Evolutionary conservation across 2,329 filamentous ascomycete species (phyloP).

Genomic region (Scorias spongiosa): DNA sequence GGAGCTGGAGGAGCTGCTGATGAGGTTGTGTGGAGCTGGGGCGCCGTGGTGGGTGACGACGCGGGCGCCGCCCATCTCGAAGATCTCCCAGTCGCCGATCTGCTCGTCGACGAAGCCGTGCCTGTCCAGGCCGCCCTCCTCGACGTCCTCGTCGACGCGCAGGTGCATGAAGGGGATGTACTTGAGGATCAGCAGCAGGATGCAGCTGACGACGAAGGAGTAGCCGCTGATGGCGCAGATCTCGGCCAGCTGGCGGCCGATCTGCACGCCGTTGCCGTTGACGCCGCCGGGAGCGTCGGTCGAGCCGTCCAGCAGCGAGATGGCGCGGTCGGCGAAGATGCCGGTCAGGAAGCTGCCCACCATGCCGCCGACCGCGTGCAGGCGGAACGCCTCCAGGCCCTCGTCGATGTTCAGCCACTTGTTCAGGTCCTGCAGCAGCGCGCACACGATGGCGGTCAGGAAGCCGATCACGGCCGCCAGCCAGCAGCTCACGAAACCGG

Average conservation of each 20-base stretch:
- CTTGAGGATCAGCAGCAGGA: slow-evolving; percentile 38
- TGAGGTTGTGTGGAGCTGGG: neutral
- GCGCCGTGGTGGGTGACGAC: neutral
- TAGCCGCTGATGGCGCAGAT: slow-evolving; percentile 39
- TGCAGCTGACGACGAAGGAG: slow-evolving; percentile 37
- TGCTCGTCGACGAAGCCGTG: slow-evolving; percentile 43
- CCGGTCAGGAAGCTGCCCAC: slow-evolving; percentile 43
- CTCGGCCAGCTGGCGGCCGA: slow-evolving; percentile 41
- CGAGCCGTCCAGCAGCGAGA: slow-evolving; percentile 35
- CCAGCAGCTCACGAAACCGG: slow-evolving; percentile 23
- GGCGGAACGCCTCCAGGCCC: slow-evolving; percentile 44
- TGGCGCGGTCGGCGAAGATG: slow-evolving; percentile 37
- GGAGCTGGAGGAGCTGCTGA: neutral
- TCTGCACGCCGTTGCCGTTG: slow-evolving; percentile 40
- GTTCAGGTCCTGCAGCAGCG: slow-evolving; percentile 35
- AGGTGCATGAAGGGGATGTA: slow-evolving; percentile 40
- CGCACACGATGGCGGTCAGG: slow-evolving; percentile 37
- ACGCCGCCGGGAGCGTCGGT: slow-evolving; percentile 34
- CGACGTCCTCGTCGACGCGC: slow-evolving; percentile 38
- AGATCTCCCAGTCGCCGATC: slow-evolving; percentile 26
- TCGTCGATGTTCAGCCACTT: slow-evolving; percentile 41
- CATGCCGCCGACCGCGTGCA: slow-evolving; percentile 43
- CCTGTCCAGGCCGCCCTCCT: slow-evolving; percentile 39
- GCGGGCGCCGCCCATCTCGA: slow-evolving; percentile 3
- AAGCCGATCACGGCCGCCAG: slow-evolving; percentile 41